phyloP scores from a whole-genome alignment of 1,139 yeast genomes.

The Saccharomyces hybrid region DNA sequence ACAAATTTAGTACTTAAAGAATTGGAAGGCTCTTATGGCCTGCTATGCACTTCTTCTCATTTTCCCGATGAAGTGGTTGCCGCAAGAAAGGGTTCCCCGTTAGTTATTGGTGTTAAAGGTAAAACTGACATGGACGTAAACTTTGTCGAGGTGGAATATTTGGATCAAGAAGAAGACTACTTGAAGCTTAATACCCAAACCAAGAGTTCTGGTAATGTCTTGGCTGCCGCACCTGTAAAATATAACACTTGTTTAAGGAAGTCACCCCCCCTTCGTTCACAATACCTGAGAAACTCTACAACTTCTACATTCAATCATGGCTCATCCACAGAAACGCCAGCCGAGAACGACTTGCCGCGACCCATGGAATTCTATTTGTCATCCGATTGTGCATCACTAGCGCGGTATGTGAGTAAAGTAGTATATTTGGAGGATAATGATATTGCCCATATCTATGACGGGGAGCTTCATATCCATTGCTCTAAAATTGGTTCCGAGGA shows the following conservation, averaged over 20 bases:
- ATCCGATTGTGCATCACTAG: conserved; percentile 93
- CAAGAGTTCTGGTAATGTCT: background rate
- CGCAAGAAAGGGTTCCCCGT: conserved; percentile 96
- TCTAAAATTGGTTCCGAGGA: conserved; percentile 87
- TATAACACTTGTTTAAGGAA: conserved; percentile 5
- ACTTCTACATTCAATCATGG: conserved; percentile 61
- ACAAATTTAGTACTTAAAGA: conserved; percentile 90
- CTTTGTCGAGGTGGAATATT: conserved; percentile 96
- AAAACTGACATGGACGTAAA: conserved; percentile 92
- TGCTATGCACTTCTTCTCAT: conserved; percentile 83
- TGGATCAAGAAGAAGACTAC: conserved; percentile 43
- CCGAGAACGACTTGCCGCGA: conserved; percentile 86
- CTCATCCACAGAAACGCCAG: conserved; percentile 84
- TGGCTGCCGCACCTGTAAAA: background rate
- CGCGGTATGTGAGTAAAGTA: conserved; percentile 95
- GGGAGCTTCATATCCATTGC: conserved; percentile 97
- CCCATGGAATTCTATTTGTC: conserved; percentile 95
- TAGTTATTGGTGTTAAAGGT: conserved; percentile 94
- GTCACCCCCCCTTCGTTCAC: conserved; percentile 9
- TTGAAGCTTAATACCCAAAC: conserved; percentile 30
- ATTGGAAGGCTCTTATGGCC: conserved; percentile 96
- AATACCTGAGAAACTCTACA: conserved; percentile 28
- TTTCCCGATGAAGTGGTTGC: conserved; percentile 96
- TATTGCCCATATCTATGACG: conserved; percentile 96
- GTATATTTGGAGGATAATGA: conserved; percentile 96